These are phyloP conservation scores for Colletotrichum brevisporum DNA, from an alignment of 2,329 filamentous ascomycete genomes.

Conservation along the genomic window DNA sequence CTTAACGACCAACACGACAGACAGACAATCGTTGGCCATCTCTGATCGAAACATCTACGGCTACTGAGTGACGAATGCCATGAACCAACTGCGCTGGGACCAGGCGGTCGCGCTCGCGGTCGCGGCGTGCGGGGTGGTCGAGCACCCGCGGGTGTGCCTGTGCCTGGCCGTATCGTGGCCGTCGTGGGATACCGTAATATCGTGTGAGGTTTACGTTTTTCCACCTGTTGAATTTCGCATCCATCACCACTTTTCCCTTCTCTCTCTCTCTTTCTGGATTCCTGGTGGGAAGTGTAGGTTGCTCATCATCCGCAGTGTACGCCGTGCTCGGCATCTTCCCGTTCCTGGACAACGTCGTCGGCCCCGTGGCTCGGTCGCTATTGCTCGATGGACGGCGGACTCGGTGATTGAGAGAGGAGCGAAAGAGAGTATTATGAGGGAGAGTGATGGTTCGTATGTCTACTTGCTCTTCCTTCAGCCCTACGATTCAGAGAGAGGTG, in stretches of 20 bases:
- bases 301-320: neutral
- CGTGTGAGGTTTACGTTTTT: neutral
- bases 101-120: slow-evolving; percentile 2
- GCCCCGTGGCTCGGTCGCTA: neutral
- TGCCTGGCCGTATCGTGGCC: slow-evolving; percentile 12
- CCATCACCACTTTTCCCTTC: too few species aligned
- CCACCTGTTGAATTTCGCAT: neutral
- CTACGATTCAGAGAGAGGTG: too few species aligned
- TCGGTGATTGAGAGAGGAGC: too few species aligned
- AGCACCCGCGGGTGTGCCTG: slow-evolving; percentile 17
- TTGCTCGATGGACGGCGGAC: neutral
- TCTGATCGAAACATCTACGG: too few species aligned
- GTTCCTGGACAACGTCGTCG: slow-evolving; percentile 11
- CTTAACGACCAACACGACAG: neutral
- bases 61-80: neutral
- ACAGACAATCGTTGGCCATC: neutral
- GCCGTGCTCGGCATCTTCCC: slow-evolving; percentile 25
- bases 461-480: too few species aligned
- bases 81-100: neutral
- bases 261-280: too few species aligned
- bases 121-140: slow-evolving; percentile 2
- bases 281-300: too few species aligned
- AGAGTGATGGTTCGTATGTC: too few species aligned
- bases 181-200: neutral
- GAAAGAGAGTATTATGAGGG: too few species aligned